These are phyloP conservation scores for Ogataea degrootiae DNA, from an alignment of 805 yeast species.

Conservation along the genomic window DNA sequence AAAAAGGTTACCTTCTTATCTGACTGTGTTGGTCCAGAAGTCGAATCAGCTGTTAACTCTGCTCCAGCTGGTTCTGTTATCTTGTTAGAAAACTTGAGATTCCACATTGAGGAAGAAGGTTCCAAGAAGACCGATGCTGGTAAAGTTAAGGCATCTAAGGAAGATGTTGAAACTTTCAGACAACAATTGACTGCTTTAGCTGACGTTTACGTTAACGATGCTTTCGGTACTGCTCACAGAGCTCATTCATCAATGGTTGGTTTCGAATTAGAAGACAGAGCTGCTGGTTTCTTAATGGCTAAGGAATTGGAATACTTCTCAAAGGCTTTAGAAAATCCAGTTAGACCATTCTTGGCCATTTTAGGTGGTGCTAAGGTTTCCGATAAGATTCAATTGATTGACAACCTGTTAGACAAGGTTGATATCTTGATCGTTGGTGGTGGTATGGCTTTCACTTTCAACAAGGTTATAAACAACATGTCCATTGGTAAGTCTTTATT, in stretches of 20 bases:
- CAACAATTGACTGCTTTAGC: conserved; percentile 84
- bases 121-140: conserved; percentile 79
- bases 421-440: conserved; percentile 94
- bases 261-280: conserved; percentile 89
- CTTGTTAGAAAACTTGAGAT: conserved; percentile 94
- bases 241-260: conserved; percentile 99
- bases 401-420: conserved; percentile 94
- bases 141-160: conserved; percentile 89
- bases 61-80: conserved; percentile 79
- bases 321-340: conserved; percentile 97
- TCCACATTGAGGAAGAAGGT: conserved; percentile 97
- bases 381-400: conserved; percentile 97
- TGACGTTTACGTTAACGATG: conserved; percentile 96
- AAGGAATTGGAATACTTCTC: conserved; percentile 97
- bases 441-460: conserved; percentile 99
- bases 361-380: conserved; percentile 99
- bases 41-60: conserved; percentile 69
- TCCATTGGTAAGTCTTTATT: conserved; percentile 87
- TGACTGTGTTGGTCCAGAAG: conserved; percentile 93
- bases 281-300: conserved; percentile 97
- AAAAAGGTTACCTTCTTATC: conserved; percentile 72
- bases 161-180: conserved; percentile 84
- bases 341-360: conserved; percentile 96
- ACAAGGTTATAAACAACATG: conserved; percentile 82
- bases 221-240: conserved; percentile 99